phyloP scores from a whole-genome alignment of 2,329 filamentous ascomycete genomes.

The Phaeophleospora eucalypticola region DNA sequence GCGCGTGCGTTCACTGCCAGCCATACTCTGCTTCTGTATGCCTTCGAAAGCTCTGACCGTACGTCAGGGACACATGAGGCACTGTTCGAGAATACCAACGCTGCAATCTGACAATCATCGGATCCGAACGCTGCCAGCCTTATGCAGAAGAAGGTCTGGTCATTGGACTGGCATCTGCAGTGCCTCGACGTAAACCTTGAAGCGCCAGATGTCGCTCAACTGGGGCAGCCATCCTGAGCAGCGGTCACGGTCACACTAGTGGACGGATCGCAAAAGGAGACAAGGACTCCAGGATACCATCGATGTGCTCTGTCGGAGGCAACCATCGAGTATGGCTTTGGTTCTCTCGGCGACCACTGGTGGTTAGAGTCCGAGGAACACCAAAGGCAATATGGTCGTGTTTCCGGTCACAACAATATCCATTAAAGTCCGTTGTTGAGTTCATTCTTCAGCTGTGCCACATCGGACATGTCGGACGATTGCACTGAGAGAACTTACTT shows the following conservation, averaged over 20 bases:
- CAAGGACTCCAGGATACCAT: no score
- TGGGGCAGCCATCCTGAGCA: background rate
- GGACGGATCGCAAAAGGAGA: no score
- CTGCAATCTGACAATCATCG: conserved; percentile 3
- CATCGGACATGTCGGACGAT: no score
- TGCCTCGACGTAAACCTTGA: conserved; percentile 4
- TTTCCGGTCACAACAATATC: no score
- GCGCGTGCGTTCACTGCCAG: conserved; percentile 8
- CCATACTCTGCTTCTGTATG: conserved; percentile 5
- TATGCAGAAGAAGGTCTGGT: background rate
- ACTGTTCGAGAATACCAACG: conserved; percentile 8
- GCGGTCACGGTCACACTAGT: no score
- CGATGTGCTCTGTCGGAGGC: no score
- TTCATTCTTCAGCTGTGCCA: no score
- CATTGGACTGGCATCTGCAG: conserved; percentile 2
- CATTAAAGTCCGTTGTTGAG: no score
- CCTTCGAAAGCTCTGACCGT: background rate
- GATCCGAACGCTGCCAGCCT: background rate
- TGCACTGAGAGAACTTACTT: no score
- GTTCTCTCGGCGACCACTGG: background rate
- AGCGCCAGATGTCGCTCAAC: background rate
- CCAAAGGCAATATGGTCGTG: no score
- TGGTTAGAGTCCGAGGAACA: no score
- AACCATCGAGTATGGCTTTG: background rate
- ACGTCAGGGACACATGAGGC: background rate